Evolutionary conservation across 1,284 basidiomycete genomes (phyloP), one percentile per base, ranked within the genome.

Genomic region (Cutaneotrichosporon cavernicola): DNA sequence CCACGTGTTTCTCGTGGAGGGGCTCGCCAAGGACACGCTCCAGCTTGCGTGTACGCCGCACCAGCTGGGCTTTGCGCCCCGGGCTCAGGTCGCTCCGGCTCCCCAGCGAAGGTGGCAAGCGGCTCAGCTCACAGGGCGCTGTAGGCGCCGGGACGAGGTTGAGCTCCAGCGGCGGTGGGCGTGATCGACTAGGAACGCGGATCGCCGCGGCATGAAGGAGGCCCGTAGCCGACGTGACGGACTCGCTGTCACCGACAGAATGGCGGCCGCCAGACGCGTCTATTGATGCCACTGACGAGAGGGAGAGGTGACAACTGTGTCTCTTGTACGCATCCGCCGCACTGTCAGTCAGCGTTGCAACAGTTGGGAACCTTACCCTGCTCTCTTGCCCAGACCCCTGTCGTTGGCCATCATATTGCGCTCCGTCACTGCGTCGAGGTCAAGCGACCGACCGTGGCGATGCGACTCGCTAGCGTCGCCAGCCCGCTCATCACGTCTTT

Each of bases 31-130:
- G 87, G 21, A 92, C 79, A 70, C 88, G 87, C 31, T 89, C 85
- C 49, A 93, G 84, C 78, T 93, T 93, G 71, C 87, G 86, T 36
- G 87, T 86, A 68, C 88, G 87, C 58, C 86, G 83, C 30, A 92
- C 81, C 59, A 89, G 86, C 49, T 89, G 87, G 0, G 88, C 85
- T 26, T 90, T 88, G 26, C 85, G 55, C 10, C 38, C 83, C 11
- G 87, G 80, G 64, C 83, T 82, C 46, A 92, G 86, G 63, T 84
- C 81, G 75, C 90, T 90, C 3, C 55, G 47, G 7, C 10, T 50
- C 8, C 49, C 49, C 3, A 50, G 49, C 49, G 49, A 50, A 5
- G 9, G 11, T 5, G 22, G 22, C 14, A 50, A 1, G 22, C 22
- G 22, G 5, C 14, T 16, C 49, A 13, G 22, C 22, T 11, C 47